Conservation (phyloP, 2,329 filamentous ascomycete genomes). For the Cladosporium sphaerospermum region DNA sequence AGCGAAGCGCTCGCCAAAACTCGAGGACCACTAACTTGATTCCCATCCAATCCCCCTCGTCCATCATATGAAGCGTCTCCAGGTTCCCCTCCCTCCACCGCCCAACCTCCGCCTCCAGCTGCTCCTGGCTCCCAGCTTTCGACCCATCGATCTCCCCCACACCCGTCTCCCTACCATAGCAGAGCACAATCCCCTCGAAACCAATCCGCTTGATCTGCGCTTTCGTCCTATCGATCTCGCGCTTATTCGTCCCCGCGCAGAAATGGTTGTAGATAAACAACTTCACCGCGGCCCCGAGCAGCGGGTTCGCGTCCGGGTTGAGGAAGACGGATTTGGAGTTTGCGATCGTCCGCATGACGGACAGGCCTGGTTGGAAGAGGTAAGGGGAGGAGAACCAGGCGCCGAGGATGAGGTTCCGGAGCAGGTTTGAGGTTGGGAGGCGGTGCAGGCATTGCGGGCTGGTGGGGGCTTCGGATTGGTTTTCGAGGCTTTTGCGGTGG, state of each 20-base stretch:
- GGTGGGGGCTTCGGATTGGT: conserved; percentile 7
- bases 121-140: conserved; percentile 34
- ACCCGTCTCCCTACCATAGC: conserved; percentile 48
- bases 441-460: conserved; percentile 17
- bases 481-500: conserved; percentile 12
- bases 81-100: conserved; percentile 50
- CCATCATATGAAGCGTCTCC: conserved; percentile 47
- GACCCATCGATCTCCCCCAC: conserved; percentile 38
- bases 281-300: conserved; percentile 41
- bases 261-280: conserved; percentile 52
- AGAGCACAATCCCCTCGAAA: conserved; percentile 48
- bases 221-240: conserved; percentile 43
- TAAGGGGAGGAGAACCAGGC: conserved; percentile 28
- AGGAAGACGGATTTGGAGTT: conserved; percentile 39
- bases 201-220: conserved; percentile 43
- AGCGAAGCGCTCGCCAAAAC: conserved; percentile 1
- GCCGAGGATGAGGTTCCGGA: conserved; percentile 28
- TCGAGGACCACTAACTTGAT: conserved; percentile 38
- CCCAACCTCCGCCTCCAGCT: conserved; percentile 27
- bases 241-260: conserved; percentile 47
- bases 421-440: conserved; percentile 21
- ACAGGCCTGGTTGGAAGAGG: conserved; percentile 27
- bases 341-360: conserved; percentile 33
- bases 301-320: conserved; percentile 43
- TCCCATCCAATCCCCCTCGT: conserved; percentile 46